Conservation (phyloP, 1,284 basidiomycete genomes). For the Sporisorium exsertum region DNA sequence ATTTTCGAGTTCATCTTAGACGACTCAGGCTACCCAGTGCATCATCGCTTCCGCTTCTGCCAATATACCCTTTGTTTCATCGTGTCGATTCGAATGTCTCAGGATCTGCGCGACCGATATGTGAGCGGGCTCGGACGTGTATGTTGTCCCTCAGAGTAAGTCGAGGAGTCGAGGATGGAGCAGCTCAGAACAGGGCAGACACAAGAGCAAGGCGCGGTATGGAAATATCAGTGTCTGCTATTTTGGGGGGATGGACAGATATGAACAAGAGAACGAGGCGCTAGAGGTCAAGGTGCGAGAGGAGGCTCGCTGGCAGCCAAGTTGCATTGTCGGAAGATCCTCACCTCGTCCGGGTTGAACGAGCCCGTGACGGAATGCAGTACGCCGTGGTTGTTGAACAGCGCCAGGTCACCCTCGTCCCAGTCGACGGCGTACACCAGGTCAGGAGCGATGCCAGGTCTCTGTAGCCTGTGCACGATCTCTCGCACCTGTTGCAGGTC, state of each 20-base stretch:
- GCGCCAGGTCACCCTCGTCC: constrained; percentile 9
- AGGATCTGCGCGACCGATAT: neutral
- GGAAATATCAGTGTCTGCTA: neutral
- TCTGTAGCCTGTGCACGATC: constrained; percentile 11
- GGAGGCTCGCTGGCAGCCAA: constrained; percentile 10
- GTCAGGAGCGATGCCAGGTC: constrained; percentile 3
- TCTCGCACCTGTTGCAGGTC: constrained; percentile 6
- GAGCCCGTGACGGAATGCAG: constrained; percentile 7
- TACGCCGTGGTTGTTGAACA: constrained; percentile 10
- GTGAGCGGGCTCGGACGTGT: no score
- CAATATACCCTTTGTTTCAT: constrained; percentile 2
- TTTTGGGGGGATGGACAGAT: neutral
- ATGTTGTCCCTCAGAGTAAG: no score
- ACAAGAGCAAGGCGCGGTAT: neutral
- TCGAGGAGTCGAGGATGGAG: neutral
- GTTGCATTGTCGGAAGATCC: constrained; percentile 12
- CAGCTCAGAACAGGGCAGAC: neutral
- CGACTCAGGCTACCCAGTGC: neutral
- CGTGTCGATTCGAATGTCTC: neutral
- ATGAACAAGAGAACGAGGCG: neutral
- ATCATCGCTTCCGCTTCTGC: neutral
- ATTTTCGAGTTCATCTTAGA: neutral
- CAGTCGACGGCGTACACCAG: constrained; percentile 8
- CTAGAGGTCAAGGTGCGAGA: constrained; percentile 1
- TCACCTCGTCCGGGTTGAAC: constrained; percentile 3